phyloP scores from a whole-genome alignment of 768 basidiomycete species.

The Tricholoma furcatifolium region DNA sequence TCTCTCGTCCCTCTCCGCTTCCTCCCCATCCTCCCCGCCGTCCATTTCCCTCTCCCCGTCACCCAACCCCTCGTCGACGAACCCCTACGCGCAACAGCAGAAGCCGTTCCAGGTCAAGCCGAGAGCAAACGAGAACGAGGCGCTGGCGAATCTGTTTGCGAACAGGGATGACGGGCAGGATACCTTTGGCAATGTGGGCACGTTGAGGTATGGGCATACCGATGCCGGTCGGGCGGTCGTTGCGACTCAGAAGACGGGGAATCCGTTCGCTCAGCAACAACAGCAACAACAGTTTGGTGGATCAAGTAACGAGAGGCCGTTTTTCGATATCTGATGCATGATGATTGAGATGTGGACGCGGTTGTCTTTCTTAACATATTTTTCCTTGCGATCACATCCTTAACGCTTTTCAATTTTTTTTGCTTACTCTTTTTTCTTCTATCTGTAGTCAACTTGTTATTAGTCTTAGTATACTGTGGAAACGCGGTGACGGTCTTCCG shows the following conservation, averaged over 20 bases:
- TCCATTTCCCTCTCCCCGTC: conserved; percentile 18
- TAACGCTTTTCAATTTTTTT: too few relatives aligned
- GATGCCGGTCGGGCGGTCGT: conserved; percentile 47
- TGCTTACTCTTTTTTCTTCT: too few relatives aligned
- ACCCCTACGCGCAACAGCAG: conserved; percentile 23
- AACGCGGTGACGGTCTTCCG: too few relatives aligned
- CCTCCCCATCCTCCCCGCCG: conserved; percentile 37
- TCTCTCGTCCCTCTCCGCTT: conserved; percentile 38
- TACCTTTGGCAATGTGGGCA: conserved; percentile 91
- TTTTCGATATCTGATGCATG: conserved; percentile 69
- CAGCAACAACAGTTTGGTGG: conserved; percentile 44
- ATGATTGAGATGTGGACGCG: too few relatives aligned
- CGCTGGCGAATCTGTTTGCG: conserved; percentile 82
- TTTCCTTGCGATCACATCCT: too few relatives aligned
- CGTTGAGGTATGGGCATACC: conserved; percentile 66
- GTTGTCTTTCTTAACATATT: too few relatives aligned
- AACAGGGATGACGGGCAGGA: conserved; percentile 91
- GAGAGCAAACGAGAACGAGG: conserved; percentile 57
- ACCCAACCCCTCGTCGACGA: conserved; percentile 21
- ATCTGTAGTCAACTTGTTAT: neutral
- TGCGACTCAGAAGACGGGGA: conserved; percentile 48
- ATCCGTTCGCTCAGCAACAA: conserved; percentile 66
- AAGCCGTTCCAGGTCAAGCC: conserved; percentile 39
- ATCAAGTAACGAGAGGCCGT: conserved; percentile 63
- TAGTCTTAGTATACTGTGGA: too few relatives aligned